Evolutionary conservation across 208 protist genomes (phyloP).

Genomic region (Crithidia bombi): DNA sequence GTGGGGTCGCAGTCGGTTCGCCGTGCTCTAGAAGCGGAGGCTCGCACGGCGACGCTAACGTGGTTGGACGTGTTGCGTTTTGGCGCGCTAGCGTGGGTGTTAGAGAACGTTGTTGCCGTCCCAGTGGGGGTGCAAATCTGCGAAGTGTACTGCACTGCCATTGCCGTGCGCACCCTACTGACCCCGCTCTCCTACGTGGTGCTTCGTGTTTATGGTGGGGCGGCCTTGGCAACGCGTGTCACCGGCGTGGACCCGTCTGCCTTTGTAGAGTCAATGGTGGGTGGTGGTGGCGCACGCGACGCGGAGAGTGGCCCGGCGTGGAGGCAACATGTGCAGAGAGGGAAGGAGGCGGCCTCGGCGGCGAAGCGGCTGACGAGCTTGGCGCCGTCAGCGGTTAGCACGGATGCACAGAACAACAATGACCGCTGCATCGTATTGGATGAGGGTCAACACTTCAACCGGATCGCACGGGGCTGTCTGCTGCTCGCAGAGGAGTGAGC

Average conservation of each 20-base stretch:
- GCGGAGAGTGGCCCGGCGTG: constrained; percentile 12
- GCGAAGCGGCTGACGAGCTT: constrained; percentile 13
- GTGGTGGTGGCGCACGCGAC: background rate
- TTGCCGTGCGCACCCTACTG: constrained; percentile 14
- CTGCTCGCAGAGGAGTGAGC: constrained; percentile 16
- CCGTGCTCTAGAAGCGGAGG: constrained; percentile 1
- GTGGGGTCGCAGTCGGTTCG: constrained; percentile 22
- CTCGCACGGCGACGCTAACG: background rate
- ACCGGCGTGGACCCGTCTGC: constrained; percentile 8
- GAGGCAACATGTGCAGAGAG: constrained; percentile 15
- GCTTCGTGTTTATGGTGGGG: constrained; percentile 3
- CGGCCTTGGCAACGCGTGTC: constrained; percentile 1
- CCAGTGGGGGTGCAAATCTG: constrained; percentile 20
- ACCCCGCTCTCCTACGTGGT: constrained; percentile 12
- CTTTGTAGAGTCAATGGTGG: background rate
- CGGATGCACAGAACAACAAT: constrained; percentile 22
- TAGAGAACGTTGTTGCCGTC: background rate
- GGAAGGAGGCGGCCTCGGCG: constrained; percentile 13
- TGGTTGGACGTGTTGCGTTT: constrained; percentile 26
- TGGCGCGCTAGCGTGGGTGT: background rate
- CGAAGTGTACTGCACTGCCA: constrained; percentile 22
- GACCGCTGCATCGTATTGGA: constrained; percentile 32
- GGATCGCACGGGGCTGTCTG: constrained; percentile 41
- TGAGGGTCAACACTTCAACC: constrained; percentile 55
- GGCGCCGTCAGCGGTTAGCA: background rate